phyloP scores from a whole-genome alignment of 768 basidiomycete genomes.

The Kwoniella pini region DNA sequence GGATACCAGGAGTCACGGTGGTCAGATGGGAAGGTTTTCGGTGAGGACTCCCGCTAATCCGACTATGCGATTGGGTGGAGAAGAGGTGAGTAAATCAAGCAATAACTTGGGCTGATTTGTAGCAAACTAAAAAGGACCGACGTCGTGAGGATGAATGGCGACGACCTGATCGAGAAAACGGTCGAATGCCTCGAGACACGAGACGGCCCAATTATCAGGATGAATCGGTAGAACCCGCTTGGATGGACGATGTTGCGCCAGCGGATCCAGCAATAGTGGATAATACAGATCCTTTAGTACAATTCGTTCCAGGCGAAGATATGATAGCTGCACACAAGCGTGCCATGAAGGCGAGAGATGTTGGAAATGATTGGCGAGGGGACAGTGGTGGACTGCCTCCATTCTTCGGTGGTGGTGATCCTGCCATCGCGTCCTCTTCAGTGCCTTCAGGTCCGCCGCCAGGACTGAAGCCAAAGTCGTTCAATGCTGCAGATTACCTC shows the following conservation, averaged over 20 bases:
- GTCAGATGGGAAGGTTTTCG: conserved; percentile 40
- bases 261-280: conserved; percentile 25
- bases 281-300: conserved; percentile 26
- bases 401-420: conserved; percentile 16
- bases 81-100: conserved; percentile 18
- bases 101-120: neutral
- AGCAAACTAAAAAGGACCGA: conserved; percentile 4
- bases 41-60: conserved; percentile 10
- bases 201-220: conserved; percentile 22
- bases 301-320: conserved; percentile 47
- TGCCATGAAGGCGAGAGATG: conserved; percentile 30
- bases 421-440: conserved; percentile 18
- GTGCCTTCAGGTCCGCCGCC: conserved; percentile 13
- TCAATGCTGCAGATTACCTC: conserved; percentile 47
- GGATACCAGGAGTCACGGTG: conserved; percentile 16
- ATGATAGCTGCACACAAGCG: conserved; percentile 47
- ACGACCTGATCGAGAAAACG: neutral
- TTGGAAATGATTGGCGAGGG: conserved; percentile 19
- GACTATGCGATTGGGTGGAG: conserved; percentile 16
- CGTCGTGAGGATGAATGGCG: conserved; percentile 22
- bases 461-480: conserved; percentile 26
- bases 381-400: conserved; percentile 14
- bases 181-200: conserved; percentile 4
- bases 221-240: conserved; percentile 36
- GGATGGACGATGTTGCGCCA: conserved; percentile 39